A percentile compares a stretch with the other conserved stretches of the same genome.
These are phyloP conservation scores for Trichosanthes truncata DNA, from an alignment of 306 rosid species.

Conservation along the genomic window DNA sequence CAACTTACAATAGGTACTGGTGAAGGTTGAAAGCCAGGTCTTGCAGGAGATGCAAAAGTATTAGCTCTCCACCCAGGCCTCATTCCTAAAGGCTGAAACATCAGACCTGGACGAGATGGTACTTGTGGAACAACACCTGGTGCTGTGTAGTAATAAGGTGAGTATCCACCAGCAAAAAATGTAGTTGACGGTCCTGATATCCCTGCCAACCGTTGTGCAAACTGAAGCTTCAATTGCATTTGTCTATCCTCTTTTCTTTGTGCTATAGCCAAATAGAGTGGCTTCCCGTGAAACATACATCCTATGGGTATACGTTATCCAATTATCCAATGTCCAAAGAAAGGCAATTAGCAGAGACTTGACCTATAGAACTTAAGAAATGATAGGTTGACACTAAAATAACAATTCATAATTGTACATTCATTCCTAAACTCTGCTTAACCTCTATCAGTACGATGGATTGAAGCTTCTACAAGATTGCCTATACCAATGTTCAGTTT, in stretches of 20 bases:
- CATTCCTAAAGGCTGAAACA: slow-evolving; percentile 53
- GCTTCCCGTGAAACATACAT: slow-evolving; percentile 70
- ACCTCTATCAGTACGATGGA: background rate
- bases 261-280: slow-evolving; percentile 76
- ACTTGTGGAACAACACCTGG: slow-evolving; percentile 48
- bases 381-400: background rate
- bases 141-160: slow-evolving; percentile 60
- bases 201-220: slow-evolving; percentile 49
- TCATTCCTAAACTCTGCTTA: background rate
- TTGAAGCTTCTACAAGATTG: background rate
- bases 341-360: background rate
- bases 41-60: slow-evolving; percentile 41
- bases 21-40: slow-evolving; percentile 54
- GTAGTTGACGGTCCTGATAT: slow-evolving; percentile 45
- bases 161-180: slow-evolving; percentile 56
- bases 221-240: slow-evolving; percentile 53
- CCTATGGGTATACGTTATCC: slow-evolving; percentile 24
- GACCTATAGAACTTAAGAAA: background rate
- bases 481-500: background rate
- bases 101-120: slow-evolving; percentile 44
- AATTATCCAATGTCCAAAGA: background rate
- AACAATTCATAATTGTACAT: background rate
- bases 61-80: slow-evolving; percentile 64
- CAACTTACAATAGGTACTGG: slow-evolving; percentile 43
- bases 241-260: slow-evolving; percentile 86